A percentile compares a stretch with the other conserved stretches of the same genome.
phyloP scores from a whole-genome alignment of 2,329 filamentous ascomycete species.

The Raffaelea arxii region DNA sequence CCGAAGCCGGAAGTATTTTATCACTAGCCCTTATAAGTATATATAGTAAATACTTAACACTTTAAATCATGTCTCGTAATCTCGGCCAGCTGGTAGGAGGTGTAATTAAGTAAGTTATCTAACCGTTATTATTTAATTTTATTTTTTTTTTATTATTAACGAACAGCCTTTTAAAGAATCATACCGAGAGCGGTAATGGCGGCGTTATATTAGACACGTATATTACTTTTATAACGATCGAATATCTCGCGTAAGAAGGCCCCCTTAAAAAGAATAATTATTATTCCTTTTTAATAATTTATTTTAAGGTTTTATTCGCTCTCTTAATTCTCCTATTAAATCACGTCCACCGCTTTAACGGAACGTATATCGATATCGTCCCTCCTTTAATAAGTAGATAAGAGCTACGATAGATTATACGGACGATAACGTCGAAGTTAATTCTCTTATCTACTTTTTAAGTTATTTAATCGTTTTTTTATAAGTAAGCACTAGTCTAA shows the following conservation, averaged over 20 bases:
- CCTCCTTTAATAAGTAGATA: neutral
- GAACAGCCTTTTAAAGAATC: constrained; percentile 1
- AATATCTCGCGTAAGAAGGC: neutral
- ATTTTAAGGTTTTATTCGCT: neutral
- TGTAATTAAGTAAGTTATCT: constrained; percentile 1
- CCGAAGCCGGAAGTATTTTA: constrained; percentile 4
- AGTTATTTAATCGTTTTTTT: constrained; percentile 5
- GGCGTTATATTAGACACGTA: constrained; percentile 2
- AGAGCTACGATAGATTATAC: neutral
- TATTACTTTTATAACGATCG: constrained; percentile 4
- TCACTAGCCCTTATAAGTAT: neutral
- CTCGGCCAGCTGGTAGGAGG: constrained; percentile 2
- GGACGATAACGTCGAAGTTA: constrained; percentile 1
- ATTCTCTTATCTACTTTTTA: constrained; percentile 2
- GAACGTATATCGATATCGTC: neutral
- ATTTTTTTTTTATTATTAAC: neutral
- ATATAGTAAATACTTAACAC: constrained; percentile 1
- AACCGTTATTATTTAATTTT: no score
- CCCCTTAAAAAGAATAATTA: neutral
- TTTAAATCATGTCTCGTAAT: constrained; percentile 5
- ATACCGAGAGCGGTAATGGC: neutral
- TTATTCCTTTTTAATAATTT: neutral
- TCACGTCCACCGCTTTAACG: neutral
- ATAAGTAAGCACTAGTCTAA: no score
- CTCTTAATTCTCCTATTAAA: constrained; percentile 1